These are phyloP conservation scores for Haplosporangium gracile DNA, from an alignment of 192 early-diverging fungal genomes.

Conservation along the genomic window DNA sequence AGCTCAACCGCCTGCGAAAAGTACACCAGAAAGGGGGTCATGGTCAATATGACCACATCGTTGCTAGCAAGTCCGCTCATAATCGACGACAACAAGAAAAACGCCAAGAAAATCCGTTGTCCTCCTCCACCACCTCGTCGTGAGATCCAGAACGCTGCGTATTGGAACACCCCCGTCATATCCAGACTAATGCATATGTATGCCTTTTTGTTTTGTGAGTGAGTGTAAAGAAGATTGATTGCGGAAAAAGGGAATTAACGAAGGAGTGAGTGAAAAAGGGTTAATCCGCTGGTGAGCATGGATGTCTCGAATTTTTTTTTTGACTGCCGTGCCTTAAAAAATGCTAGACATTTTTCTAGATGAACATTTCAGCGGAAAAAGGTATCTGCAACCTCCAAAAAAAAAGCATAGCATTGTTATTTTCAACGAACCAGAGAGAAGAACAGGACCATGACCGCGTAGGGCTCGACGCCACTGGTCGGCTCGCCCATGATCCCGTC, in stretches of 20 bases:
- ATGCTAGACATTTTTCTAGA: neutral
- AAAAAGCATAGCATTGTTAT: neutral
- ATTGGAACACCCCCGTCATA: slow-evolving; percentile 83
- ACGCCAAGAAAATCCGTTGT: slow-evolving; percentile 68
- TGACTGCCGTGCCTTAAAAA: neutral
- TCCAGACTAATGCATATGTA: slow-evolving; percentile 88
- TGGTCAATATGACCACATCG: slow-evolving; percentile 85
- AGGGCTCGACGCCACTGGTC: slow-evolving; percentile 72
- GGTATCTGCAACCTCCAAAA: neutral
- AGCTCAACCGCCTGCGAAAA: slow-evolving; percentile 74
- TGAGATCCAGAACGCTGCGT: slow-evolving; percentile 79
- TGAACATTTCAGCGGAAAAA: neutral
- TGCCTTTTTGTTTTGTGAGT: slow-evolving; percentile 21
- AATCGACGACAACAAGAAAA: slow-evolving; percentile 75
- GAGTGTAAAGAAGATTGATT: neutral
- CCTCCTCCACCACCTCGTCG: slow-evolving; percentile 68
- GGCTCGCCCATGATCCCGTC: slow-evolving; percentile 25
- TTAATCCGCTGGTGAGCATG: neutral
- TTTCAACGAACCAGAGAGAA: slow-evolving; percentile 69
- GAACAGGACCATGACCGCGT: slow-evolving; percentile 82
- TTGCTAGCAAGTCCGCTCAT: slow-evolving; percentile 83
- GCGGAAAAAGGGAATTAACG: neutral
- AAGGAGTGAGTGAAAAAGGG: neutral
- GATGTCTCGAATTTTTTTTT: neutral
- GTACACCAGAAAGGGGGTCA: slow-evolving; percentile 82